Base-by-base conservation (phyloP, 768 basidiomycete genomes). In the Phlegmacium glaucopus region DNA sequence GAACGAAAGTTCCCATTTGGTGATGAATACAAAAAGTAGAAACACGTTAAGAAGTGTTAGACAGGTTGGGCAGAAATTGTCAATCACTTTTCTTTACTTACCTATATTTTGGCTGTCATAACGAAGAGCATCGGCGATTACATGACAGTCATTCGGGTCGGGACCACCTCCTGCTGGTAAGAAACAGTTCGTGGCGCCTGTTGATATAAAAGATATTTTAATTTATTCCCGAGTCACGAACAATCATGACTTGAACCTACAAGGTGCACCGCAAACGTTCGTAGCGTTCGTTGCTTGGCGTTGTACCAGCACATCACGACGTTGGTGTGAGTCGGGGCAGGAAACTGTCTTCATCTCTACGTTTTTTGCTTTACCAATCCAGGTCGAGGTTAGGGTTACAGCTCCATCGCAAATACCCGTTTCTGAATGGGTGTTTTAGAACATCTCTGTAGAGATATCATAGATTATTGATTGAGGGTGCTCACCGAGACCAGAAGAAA, bases 81-180 rank as follows among this genome's bases (percentile, higher is more conserved):
- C 18, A 44, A 40, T 17, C 16, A 30, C 9, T 26, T 34, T 9
- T n/a, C n/a, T 30, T 4, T 17, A 61, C 63, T 11, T 38, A 66
- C 74, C 75, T 25, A 67, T 62, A 55, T 77, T 75, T 62, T 77
- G 65, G 44, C 67, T 67, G 50, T 75, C 71, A 51, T 65, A 80
- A 3, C 67, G 64, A 47, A 78, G 53, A 4, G 76, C 76, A 45
- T 77, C 75, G 4, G 75, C 69, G 48, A 80, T 77, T 43, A 78
- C 62, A 56, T 70, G 61, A 50, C 73, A 77, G 15, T 79, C 74
- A 47, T 72, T 70, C 3, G 73, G 72, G 58, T 74, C 62, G 1
- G 76, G 76, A 27, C 75, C 77, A 54, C 74, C 74, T 15, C 72
- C 74, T 2, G 72, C 52, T 2, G 72, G 72, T 9, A 55, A 48